phyloP scores from a whole-genome alignment of 2,329 filamentous ascomycete genomes.

The Venturiaceae sp. region DNA sequence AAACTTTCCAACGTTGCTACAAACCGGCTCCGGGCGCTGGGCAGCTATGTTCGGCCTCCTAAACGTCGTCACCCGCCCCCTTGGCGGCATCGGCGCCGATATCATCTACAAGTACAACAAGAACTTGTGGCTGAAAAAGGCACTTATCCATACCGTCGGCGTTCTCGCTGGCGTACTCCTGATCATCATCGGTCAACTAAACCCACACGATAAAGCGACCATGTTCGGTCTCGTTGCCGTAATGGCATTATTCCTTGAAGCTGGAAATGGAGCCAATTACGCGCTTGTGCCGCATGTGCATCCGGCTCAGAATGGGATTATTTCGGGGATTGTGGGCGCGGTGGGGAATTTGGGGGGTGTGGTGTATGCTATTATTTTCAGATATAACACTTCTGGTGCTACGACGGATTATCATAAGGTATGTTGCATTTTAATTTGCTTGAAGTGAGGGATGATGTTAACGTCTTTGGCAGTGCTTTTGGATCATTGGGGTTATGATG shows the following conservation, averaged over 20 bases:
- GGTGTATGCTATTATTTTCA: constrained; percentile 73
- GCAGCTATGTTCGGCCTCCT: constrained; percentile 69
- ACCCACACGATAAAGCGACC: constrained; percentile 51
- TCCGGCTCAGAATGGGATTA: constrained; percentile 62
- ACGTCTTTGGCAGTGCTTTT: constrained; percentile 33
- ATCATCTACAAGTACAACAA: constrained; percentile 41
- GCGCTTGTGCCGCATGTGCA: constrained; percentile 80
- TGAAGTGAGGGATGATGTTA: no score
- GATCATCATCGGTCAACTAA: constrained; percentile 51
- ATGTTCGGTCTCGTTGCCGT: constrained; percentile 71
- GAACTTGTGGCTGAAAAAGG: constrained; percentile 55
- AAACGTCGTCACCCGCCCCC: constrained; percentile 57
- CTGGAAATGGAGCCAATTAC: constrained; percentile 79
- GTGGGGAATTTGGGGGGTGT: constrained; percentile 56
- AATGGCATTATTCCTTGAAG: constrained; percentile 74
- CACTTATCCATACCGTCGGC: constrained; percentile 46
- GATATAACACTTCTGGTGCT: constrained; percentile 58
- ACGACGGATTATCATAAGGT: constrained; percentile 42
- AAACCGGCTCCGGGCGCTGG: constrained; percentile 48
- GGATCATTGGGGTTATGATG: constrained; percentile 72
- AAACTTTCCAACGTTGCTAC: constrained; percentile 44
- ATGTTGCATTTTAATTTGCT: no score
- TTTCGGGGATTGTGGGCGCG: constrained; percentile 71
- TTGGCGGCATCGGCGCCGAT: constrained; percentile 54
- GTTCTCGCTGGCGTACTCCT: constrained; percentile 49